Evolutionary conservation across 768 basidiomycete species (phyloP).

Genomic region (Leccinum rimulosum): DNA sequence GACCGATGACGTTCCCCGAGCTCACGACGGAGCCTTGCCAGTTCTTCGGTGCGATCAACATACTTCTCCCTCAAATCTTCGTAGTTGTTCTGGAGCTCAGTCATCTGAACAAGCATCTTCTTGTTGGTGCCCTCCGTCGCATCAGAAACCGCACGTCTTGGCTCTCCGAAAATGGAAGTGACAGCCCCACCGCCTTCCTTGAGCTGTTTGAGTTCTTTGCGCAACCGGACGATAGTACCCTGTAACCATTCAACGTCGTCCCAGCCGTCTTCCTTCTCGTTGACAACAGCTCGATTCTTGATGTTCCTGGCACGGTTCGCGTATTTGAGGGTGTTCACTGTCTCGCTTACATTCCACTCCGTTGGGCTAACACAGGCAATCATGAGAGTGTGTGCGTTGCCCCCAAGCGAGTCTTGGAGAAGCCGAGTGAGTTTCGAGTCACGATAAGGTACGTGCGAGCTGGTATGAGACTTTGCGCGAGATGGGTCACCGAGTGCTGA

Average conservation of each 20-base stretch:
- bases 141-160: conserved; percentile 31
- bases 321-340: conserved; percentile 93
- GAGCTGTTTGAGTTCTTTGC: conserved; percentile 81
- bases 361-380: conserved; percentile 96
- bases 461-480: conserved; percentile 78
- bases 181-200: conserved; percentile 58
- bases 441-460: conserved; percentile 92
- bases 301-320: conserved; percentile 97
- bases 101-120: conserved; percentile 76
- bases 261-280: conserved; percentile 97
- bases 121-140: conserved; percentile 62
- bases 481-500: conserved; percentile 95
- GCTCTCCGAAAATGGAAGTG: conserved; percentile 26
- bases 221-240: conserved; percentile 74
- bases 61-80: conserved; percentile 81
- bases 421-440: conserved; percentile 94
- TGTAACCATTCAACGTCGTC: conserved; percentile 98
- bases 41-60: conserved; percentile 85
- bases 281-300: conserved; percentile 89
- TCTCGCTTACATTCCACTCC: conserved; percentile 94
- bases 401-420: conserved; percentile 83
- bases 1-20: conserved; percentile 70
- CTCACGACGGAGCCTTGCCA: conserved; percentile 75
- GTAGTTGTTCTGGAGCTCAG: conserved; percentile 82
- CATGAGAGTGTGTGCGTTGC: conserved; percentile 98